Percentiles rank a stretch among this genome's conserved stretches.
These are phyloP conservation scores for Corymbia calophylla DNA, from an alignment of 441 rosid species.

Conservation along the genomic window DNA sequence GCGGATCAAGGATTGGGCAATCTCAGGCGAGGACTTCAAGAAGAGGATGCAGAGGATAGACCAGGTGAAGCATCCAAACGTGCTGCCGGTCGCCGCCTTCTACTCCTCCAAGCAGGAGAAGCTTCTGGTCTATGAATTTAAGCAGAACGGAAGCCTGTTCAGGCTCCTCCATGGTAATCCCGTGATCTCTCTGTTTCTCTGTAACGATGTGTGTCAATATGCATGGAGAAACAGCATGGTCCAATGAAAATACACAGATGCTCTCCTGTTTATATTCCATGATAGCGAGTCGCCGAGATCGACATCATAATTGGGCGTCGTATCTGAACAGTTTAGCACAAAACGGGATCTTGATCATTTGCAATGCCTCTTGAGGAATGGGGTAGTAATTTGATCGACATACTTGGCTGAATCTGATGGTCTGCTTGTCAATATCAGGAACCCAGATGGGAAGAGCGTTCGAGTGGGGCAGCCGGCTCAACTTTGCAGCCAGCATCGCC, in stretches of 20 bases:
- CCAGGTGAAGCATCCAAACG: conserved; percentile 37
- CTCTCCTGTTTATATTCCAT: background rate
- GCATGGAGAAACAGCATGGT: background rate
- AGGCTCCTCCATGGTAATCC: conserved; percentile 42
- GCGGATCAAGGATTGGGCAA: conserved; percentile 59
- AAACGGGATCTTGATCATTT: background rate
- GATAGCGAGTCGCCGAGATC: background rate
- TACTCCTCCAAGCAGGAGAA: conserved; percentile 45
- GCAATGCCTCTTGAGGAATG: background rate
- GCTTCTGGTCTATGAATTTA: conserved; percentile 48
- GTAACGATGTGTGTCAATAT: too few species aligned
- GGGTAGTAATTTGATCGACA: background rate
- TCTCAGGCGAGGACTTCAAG: conserved; percentile 31
- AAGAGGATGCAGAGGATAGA: conserved; percentile 44
- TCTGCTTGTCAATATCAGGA: conserved; percentile 19
- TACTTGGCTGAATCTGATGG: background rate
- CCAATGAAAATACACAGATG: background rate
- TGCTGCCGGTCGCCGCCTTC: conserved; percentile 40
- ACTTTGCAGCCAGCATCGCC: conserved; percentile 30
- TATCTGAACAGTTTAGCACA: background rate
- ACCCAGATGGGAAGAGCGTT: conserved; percentile 14
- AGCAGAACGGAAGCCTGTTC: conserved; percentile 43
- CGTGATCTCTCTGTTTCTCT: background rate
- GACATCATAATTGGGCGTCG: background rate
- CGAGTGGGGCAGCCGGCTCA: conserved; percentile 44